A percentile compares a stretch with the other conserved stretches of the same genome.
phyloP scores from a whole-genome alignment of 1,139 yeast species.

The Magnusiomyces suaveolens region DNA sequence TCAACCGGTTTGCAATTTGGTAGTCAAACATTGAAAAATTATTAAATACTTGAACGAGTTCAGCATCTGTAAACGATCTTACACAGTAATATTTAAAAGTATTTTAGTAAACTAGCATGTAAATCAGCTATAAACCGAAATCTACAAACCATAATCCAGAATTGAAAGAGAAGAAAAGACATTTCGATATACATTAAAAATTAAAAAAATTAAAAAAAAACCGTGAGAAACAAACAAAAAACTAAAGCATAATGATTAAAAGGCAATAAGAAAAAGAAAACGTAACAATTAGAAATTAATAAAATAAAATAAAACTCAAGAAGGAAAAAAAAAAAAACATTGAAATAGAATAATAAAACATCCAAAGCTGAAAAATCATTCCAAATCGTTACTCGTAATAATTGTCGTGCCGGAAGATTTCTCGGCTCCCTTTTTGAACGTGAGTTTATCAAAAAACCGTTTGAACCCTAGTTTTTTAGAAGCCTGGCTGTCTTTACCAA shows the following conservation, averaged over 20 bases:
- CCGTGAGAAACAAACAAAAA: too few relatives aligned
- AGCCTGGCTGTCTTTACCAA: conserved; percentile 16
- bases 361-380: background rate
- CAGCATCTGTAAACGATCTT: too few relatives aligned
- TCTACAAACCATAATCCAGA: too few relatives aligned
- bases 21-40: too few relatives aligned
- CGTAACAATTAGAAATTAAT: background rate
- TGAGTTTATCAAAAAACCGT: conserved; percentile 24
- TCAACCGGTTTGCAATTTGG: too few relatives aligned
- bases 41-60: too few relatives aligned
- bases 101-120: too few relatives aligned
- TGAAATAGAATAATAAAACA: background rate
- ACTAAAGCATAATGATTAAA: too few relatives aligned
- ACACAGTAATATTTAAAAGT: too few relatives aligned
- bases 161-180: too few relatives aligned
- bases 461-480: conserved; percentile 17
- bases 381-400: conserved; percentile 15
- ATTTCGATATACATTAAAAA: background rate
- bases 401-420: conserved; percentile 5
- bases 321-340: background rate
- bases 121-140: too few relatives aligned
- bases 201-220: background rate
- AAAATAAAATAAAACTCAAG: background rate
- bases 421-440: conserved; percentile 14
- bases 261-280: background rate